Base-by-base conservation (phyloP, 768 basidiomycete species). In the Arthromyces matolae region DNA sequence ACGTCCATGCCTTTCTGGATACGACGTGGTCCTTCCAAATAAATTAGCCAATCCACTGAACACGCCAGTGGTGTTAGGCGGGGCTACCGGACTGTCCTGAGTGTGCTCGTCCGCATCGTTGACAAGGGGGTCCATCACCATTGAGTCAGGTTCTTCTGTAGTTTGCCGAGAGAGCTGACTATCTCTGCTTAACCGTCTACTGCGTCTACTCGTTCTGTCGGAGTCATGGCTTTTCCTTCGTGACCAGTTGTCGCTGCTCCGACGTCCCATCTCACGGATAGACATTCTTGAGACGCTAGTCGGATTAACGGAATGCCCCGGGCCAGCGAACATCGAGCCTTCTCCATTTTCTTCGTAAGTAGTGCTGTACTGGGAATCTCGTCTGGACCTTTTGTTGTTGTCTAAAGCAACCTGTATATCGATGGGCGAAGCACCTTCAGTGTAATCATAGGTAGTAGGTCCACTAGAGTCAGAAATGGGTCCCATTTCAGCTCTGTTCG, bases 261-360 rank as follows among this genome's bases (percentile, higher is more conserved):
- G 74, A 49, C 84, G 72, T 20, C 69, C 67, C 9, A 68, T 63
- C 47, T 79, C 82, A 27, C 76, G 64, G 41, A 83, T 73, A 13
- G 84, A 79, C 89, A 93, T 92, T 47, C 84, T 75, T 6, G 89
- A 89, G 13, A 83, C 78, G 56, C 88, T 89, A 60, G 84, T 89
- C 0, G 89, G 89, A 56, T 88, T 81, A 22, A 76, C 80, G 25
- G 69, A 68, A 63, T 86, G 83, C 7, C 78, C 79, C 4, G 84
- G 89, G 0, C 89, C 89, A 55, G 86, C 84, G 62, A 90, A 93
- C 75, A 89, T 81, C 19, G 81, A 66, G 16, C 80, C 80, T 38
- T 79, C 80, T 40, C 73, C 79, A 54, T 80, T 77, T 51, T 77
- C 80, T 32, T 77, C 80, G 42, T 83, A 78, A 42, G 72, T 67